Evolutionary conservation across 768 basidiomycete species (phyloP), one percentile per base, ranked within the genome.

Genomic region (Amanita muscaria): DNA sequence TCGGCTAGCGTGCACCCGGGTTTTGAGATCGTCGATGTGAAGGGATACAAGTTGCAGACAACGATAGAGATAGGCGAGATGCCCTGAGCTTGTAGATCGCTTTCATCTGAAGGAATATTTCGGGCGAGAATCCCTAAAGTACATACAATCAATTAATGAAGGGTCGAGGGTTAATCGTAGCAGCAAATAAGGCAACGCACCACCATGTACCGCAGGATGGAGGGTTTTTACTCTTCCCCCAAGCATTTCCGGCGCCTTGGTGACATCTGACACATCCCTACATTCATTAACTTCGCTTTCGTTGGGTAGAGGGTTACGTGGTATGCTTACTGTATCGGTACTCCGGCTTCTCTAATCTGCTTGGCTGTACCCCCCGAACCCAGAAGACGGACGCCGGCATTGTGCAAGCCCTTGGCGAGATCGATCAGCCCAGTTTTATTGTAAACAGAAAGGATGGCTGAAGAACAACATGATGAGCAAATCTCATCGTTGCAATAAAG

Each of bases 11-110:
- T 92, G 66, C 92, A 93, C 51, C 78, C 77, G 0, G 91, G 88
- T 54, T 83, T 79, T 1, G 93, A 76, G 60, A 94, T 88, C 38
- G 93, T 96, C 16, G 81, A 77, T 24, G 87, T 79, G 69, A 99
- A 99, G 1, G 96, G 96, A 70, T 99, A 98, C 42, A 99, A 80
- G 63, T 99, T 99, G 80, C 96, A 99, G 49, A 96, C 92, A 46
- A 99, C 94, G 68, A 99, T 85, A 45, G 86, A 82, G 66, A 98
- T 97, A 50, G 88, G 88, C 5, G 87, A 78, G 64, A 99, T 98
- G 47, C 70, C 71, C 57, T 94, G 91, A 5, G 80, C 70, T 22
- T 75, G 66, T 41, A 98, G 76, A 61, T 99, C 96, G 43, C 75
- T 70, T 52, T 91, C 76, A 65, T 99, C 96, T 8, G 90, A 90